A percentile compares a stretch with the other conserved stretches of the same genome.
phyloP scores from a whole-genome alignment of 179 eudicot species.

The Pouteria campechiana region DNA sequence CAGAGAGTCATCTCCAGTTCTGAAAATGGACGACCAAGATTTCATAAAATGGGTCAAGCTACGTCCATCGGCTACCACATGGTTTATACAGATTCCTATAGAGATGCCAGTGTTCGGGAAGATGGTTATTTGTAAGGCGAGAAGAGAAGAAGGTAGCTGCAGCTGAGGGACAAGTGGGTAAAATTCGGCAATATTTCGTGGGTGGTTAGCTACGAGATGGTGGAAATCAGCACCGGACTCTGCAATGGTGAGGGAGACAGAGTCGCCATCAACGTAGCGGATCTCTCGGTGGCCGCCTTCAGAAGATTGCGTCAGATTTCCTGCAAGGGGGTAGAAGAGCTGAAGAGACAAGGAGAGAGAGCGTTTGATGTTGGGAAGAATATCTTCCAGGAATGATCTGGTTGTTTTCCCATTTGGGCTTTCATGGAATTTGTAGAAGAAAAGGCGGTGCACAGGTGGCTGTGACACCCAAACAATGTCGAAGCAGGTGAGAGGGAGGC shows the following conservation, averaged over 20 bases:
- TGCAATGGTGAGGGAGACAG: constrained; percentile 24
- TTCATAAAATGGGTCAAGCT: constrained; percentile 20
- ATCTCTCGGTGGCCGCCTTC: constrained; percentile 1
- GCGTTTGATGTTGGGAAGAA: constrained; percentile 31
- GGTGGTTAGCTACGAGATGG: constrained; percentile 9
- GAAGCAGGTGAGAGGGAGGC: constrained; percentile 41
- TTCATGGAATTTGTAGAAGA: constrained; percentile 32
- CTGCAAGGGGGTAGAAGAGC: constrained; percentile 32
- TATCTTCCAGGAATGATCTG: constrained; percentile 6
- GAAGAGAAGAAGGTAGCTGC: not conserved
- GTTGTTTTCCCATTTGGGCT: not conserved
- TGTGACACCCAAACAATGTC: constrained; percentile 41
- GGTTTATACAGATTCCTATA: constrained; percentile 31
- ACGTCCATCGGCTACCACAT: constrained; percentile 26
- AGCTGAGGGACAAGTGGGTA: constrained; percentile 30
- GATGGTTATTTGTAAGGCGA: constrained; percentile 36
- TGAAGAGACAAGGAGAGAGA: constrained; percentile 48
- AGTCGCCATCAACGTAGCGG: constrained; percentile 12
- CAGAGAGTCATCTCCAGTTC: not conserved
- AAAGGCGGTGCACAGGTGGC: constrained; percentile 37
- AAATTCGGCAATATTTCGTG: constrained; percentile 15
- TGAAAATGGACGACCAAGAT: constrained; percentile 28
- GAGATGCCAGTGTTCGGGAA: constrained; percentile 30
- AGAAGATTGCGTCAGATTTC: constrained; percentile 5
- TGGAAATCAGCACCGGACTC: constrained; percentile 17